Percentiles rank a stretch among this genome's conserved stretches.
Conservation (phyloP, 2,329 filamentous ascomycete species). For the Lojkania enalia region DNA sequence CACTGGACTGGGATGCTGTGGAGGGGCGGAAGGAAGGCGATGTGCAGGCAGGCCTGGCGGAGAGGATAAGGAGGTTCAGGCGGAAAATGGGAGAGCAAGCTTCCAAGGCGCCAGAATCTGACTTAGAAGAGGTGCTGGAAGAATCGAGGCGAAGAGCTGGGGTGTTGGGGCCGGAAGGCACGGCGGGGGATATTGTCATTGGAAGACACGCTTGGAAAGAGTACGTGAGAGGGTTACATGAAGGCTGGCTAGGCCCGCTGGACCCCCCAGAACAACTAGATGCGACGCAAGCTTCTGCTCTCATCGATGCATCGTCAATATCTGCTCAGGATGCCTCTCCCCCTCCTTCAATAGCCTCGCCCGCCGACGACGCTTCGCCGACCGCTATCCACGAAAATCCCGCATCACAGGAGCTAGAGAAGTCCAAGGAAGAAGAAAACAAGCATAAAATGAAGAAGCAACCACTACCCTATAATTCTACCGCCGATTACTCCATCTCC, state of each 20-base stretch:
- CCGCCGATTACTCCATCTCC: constrained; percentile 70
- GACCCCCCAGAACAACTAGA: constrained; percentile 57
- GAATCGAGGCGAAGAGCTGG: constrained; percentile 67
- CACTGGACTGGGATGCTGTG: constrained; percentile 93
- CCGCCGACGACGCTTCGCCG: constrained; percentile 42
- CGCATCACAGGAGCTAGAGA: constrained; percentile 32
- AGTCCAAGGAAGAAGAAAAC: constrained; percentile 44
- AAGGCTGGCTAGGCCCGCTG: constrained; percentile 92
- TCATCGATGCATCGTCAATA: constrained; percentile 12
- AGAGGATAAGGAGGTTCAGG: constrained; percentile 73
- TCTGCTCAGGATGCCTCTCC: constrained; percentile 3
- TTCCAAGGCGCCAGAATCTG: constrained; percentile 6
- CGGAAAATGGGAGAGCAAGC: constrained; percentile 8
- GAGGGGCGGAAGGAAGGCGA: constrained; percentile 94
- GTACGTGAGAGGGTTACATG: constrained; percentile 88
- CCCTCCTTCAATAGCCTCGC: constrained; percentile 12
- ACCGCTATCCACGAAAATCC: constrained; percentile 25
- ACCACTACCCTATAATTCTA: constrained; percentile 72
- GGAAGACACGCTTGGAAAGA: constrained; percentile 97
- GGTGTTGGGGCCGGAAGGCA: constrained; percentile 71
- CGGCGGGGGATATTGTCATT: constrained; percentile 83
- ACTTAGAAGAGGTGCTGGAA: constrained; percentile 59
- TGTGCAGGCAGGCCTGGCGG: constrained; percentile 81
- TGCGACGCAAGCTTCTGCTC: constrained; percentile 21
- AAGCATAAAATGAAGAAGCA: constrained; percentile 58